Conservation (phyloP, 129 eudicot species). For the Rutidosis leptorrhynchoides region DNA sequence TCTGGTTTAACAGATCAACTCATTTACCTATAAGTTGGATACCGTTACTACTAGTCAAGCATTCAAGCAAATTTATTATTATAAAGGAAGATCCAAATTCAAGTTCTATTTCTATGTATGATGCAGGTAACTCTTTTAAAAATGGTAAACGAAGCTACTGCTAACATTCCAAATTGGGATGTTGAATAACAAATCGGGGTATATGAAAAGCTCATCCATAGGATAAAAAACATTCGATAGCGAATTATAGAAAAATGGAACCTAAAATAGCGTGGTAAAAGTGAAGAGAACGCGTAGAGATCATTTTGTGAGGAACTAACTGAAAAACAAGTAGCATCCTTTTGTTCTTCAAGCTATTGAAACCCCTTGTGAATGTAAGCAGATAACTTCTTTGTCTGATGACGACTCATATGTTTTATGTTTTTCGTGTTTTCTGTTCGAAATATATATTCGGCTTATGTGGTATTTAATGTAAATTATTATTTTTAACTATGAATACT, state of each 20-base stretch:
- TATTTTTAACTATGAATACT: too few relatives aligned
- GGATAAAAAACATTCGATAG: conserved; percentile 1
- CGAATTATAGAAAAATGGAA: conserved; percentile 21
- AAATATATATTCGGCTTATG: too few relatives aligned
- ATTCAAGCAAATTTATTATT: not conserved
- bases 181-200: conserved; percentile 9
- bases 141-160: conserved; percentile 74
- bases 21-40: not conserved
- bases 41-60: not conserved
- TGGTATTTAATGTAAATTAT: too few relatives aligned
- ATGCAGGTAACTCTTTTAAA: conserved; percentile 61
- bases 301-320: conserved; percentile 20
- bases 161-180: conserved; percentile 73
- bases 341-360: conserved; percentile 7
- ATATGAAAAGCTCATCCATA: conserved; percentile 3
- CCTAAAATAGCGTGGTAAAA: conserved; percentile 9
- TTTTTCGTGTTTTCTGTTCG: not conserved
- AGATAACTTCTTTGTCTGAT: conserved; percentile 9
- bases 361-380: conserved; percentile 18
- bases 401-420: not conserved
- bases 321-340: not conserved
- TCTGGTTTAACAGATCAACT: too few relatives aligned
- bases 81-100: not conserved
- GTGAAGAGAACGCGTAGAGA: conserved; percentile 19
- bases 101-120: conserved; percentile 9